Evolutionary conservation across 495 filamentous ascomycete genomes (phyloP).

Genomic region (Penicillium canescens): DNA sequence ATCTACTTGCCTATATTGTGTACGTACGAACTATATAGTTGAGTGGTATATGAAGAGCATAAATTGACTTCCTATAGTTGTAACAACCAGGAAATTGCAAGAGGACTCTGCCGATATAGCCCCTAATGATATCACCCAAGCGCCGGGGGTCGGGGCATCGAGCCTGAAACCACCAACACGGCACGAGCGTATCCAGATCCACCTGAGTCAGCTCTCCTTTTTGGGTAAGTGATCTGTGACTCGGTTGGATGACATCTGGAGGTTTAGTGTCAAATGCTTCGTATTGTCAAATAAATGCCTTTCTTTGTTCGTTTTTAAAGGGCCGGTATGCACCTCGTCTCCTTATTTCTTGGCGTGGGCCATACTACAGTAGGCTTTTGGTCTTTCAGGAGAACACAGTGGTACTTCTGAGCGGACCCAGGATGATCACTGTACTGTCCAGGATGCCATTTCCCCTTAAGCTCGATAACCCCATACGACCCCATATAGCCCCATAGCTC

Average conservation of each 20-base stretch:
- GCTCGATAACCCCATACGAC: too few relatives aligned
- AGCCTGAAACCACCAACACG: slow-evolving; percentile 31
- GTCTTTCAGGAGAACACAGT: background rate
- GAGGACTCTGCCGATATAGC: background rate
- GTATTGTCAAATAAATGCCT: too few relatives aligned
- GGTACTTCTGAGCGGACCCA: slow-evolving; percentile 1
- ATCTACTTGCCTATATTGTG: too few relatives aligned
- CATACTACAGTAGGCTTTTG: background rate
- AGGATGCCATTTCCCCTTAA: background rate
- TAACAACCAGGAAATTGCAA: too few relatives aligned
- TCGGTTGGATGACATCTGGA: too few relatives aligned
- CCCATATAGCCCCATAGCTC: background rate
- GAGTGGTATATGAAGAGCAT: too few relatives aligned
- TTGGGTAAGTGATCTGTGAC: background rate
- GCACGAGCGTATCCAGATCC: slow-evolving; percentile 24
- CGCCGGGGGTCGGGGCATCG: slow-evolving; percentile 17
- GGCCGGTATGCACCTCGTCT: background rate
- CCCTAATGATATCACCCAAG: slow-evolving; percentile 6
- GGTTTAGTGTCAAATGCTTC: too few relatives aligned
- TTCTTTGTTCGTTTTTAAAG: too few relatives aligned
- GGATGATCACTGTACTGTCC: slow-evolving; percentile 1
- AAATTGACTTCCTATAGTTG: too few relatives aligned
- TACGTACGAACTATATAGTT: too few relatives aligned
- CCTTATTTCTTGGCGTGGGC: slow-evolving; percentile 2
- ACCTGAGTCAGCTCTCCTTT: slow-evolving; percentile 16